Evolutionary conservation across 164 flowering plant genomes (phyloP).

Genomic region (Sedum album): DNA sequence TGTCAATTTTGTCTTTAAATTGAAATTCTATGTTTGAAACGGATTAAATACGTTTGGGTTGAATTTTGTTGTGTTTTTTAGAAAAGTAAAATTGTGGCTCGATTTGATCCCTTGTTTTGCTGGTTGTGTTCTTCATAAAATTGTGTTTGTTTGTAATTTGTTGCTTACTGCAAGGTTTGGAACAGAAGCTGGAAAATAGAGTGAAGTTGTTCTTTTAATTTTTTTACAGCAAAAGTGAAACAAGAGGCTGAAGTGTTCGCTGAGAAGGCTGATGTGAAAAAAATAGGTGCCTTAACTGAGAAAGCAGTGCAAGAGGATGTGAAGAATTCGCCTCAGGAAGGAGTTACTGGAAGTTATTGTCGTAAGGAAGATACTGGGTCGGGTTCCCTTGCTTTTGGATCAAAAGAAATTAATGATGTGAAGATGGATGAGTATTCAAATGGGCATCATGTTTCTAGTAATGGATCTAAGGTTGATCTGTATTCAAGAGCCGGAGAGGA

Average conservation of each 20-base stretch:
- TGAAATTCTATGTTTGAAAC: too few relatives aligned
- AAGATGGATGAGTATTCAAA: constrained; percentile 10
- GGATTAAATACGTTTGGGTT: too few relatives aligned
- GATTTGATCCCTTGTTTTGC: background rate
- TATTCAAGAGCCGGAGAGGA: constrained; percentile 10
- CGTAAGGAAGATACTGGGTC: background rate
- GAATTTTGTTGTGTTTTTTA: background rate
- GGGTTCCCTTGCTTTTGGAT: background rate
- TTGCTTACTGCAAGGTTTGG: background rate
- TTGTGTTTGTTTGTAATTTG: background rate
- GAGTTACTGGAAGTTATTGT: background rate
- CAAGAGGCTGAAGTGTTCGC: constrained; percentile 15
- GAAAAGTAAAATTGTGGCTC: background rate
- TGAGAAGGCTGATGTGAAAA: constrained; percentile 23
- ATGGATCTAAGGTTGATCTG: constrained; percentile 14
- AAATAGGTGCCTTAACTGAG: background rate
- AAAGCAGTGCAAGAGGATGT: background rate
- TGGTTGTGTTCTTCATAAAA: too few relatives aligned
- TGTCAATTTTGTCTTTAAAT: background rate
- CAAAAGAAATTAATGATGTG: background rate
- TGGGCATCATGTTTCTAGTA: constrained; percentile 7
- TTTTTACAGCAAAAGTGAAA: constrained; percentile 24
- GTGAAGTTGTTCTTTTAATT: background rate
- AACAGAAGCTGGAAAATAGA: background rate
- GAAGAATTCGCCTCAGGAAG: background rate